Base-by-base conservation (phyloP, 805 yeast genomes). In the Yarrowia sp. region DNA sequence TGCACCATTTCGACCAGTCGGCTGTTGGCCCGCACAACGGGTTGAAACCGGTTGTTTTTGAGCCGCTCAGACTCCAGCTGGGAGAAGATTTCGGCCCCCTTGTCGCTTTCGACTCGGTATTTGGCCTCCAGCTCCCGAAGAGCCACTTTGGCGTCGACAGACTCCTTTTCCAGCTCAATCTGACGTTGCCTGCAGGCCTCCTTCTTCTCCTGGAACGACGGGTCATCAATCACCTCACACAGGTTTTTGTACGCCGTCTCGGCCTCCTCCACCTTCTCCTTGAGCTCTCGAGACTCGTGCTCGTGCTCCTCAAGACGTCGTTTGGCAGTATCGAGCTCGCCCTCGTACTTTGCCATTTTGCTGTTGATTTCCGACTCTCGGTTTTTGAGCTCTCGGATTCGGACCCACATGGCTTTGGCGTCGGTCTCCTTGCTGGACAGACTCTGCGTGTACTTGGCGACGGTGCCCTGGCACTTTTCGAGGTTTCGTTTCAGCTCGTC, bases 1-100 rank as follows among this genome's bases (percentile, higher is more conserved):
- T 77, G 78, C 2, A 65, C 48, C 1, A 17, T 36, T 16, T 14
- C n/a, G 7, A 54, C 26, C 24, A 38, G 44, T 2, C 17, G 7
- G 33, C 2, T 14, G 35, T 54, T 54, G 46, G 6, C 8, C 3
- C 61, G 33, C 9, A 2, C 14, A 2, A 54, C 61, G 1, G 24
- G 38, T 26, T 11, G 8, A 21, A 48, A 36, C 11, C 10, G n/a
- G 9, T 12, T 9, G 24, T 51, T 51, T 3, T 16, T n/a, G 0
- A 32, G 41, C 33, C n/a, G n/a, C 22, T 51, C 43, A 4, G 21
- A 9, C 16, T 35, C 24, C 22, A 51, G 24, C 12, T 11, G 2
- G 4, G 26, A 14, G 38, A 21, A 7, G 9, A 51, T 16, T 22
- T 51, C 32, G 9, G 21, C 58, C 8, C 28, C 30, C 41, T 33